Conservation (phyloP, 805 yeast species). For the Maudiozyma barnettii region DNA sequence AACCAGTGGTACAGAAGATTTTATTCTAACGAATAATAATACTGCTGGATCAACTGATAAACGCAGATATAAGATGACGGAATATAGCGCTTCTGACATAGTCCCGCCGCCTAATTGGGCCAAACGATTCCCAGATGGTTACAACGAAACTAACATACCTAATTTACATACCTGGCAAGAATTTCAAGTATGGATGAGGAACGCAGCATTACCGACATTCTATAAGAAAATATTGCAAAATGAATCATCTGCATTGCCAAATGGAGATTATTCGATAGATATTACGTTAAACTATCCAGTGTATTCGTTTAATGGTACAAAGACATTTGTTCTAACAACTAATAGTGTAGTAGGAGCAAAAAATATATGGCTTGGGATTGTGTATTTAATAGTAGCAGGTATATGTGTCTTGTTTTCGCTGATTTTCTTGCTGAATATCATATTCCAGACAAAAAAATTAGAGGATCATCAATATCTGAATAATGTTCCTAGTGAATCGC, state of each 20-base stretch:
- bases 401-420: slow-evolving; percentile 61
- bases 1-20: slow-evolving; percentile 27
- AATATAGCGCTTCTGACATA: slow-evolving; percentile 47
- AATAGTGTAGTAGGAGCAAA: slow-evolving; percentile 81
- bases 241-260: slow-evolving; percentile 41
- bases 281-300: slow-evolving; percentile 79
- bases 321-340: slow-evolving; percentile 71
- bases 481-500: slow-evolving; percentile 9
- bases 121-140: slow-evolving; percentile 61
- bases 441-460: slow-evolving; percentile 67
- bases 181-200: slow-evolving; percentile 81
- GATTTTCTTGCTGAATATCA: slow-evolving; percentile 67
- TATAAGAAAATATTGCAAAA: slow-evolving; percentile 74
- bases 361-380: slow-evolving; percentile 72
- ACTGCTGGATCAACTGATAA: slow-evolving; percentile 67
- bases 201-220: slow-evolving; percentile 87
- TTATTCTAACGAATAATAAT: slow-evolving; percentile 37
- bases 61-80: slow-evolving; percentile 52
- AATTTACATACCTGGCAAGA: slow-evolving; percentile 58
- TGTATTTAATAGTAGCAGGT: slow-evolving; percentile 80
- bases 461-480: slow-evolving; percentile 66
- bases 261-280: slow-evolving; percentile 63
- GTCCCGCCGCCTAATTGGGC: slow-evolving; percentile 83
- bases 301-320: slow-evolving; percentile 73
- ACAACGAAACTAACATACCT: slow-evolving; percentile 58